Evolutionary conservation across 371 early-diverging fungal species (phyloP).

Genomic region (Apophysomyces elegans): DNA sequence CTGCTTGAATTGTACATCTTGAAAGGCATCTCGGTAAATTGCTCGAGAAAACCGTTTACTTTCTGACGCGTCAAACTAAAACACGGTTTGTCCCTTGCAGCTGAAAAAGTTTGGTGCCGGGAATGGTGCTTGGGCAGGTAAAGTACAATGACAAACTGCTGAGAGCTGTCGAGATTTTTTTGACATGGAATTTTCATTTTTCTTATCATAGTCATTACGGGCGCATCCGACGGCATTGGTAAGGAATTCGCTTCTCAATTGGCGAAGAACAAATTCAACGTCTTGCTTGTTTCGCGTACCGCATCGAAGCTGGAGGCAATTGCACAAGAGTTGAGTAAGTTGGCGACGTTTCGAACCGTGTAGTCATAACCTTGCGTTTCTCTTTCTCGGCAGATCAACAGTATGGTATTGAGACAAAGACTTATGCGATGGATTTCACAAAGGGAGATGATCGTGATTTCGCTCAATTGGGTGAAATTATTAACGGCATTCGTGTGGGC

Average conservation of each 20-base stretch:
- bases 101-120: conserved; percentile 84
- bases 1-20: conserved; percentile 63
- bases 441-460: conserved; percentile 70
- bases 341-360: background rate
- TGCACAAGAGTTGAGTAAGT: conserved; percentile 71
- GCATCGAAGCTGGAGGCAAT: conserved; percentile 82
- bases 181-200: background rate
- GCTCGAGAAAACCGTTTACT: no score
- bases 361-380: background rate
- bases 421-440: conserved; percentile 85
- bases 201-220: conserved; percentile 80
- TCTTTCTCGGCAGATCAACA: conserved; percentile 26
- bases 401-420: conserved; percentile 73
- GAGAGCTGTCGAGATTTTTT: background rate
- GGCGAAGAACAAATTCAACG: conserved; percentile 84
- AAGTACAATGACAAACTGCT: conserved; percentile 13
- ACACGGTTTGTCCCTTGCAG: conserved; percentile 29
- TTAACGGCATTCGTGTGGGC: conserved; percentile 65
- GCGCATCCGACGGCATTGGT: conserved; percentile 98
- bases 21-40: conserved; percentile 59
- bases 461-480: conserved; percentile 60
- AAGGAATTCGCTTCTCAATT: conserved; percentile 92
- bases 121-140: conserved; percentile 86
- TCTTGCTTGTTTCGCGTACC: conserved; percentile 90
- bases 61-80: background rate